Percentiles rank a stretch among this genome's conserved stretches.
These are phyloP conservation scores for Rhexocercosporidium sp. DNA, from an alignment of 2,329 filamentous ascomycete species.

Conservation along the genomic window DNA sequence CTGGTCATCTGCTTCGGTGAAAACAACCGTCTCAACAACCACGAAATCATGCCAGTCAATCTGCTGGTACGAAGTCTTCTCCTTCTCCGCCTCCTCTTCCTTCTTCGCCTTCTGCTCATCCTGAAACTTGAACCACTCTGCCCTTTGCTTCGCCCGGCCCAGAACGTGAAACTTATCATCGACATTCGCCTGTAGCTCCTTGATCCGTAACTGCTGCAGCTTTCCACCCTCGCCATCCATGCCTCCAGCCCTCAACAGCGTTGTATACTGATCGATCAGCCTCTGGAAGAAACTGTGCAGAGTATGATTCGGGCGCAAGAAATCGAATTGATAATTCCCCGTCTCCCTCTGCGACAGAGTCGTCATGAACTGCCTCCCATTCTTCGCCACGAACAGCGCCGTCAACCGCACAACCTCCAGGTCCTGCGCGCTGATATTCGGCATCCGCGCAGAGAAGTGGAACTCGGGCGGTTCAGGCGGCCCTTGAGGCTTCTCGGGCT, in stretches of 20 bases:
- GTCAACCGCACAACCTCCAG: constrained; percentile 76
- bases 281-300: constrained; percentile 95
- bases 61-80: constrained; percentile 76
- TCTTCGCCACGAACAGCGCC: constrained; percentile 90
- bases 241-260: constrained; percentile 71
- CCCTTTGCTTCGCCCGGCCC: constrained; percentile 80
- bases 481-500: constrained; percentile 73
- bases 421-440: constrained; percentile 95
- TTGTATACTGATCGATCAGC: constrained; percentile 91
- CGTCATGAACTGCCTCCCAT: constrained; percentile 91
- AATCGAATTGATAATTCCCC: constrained; percentile 94
- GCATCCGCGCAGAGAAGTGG: constrained; percentile 94
- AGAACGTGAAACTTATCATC: constrained; percentile 82
- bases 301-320: constrained; percentile 92
- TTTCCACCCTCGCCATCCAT: constrained; percentile 66
- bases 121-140: constrained; percentile 85
- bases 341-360: constrained; percentile 86
- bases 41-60: constrained; percentile 99
- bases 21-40: constrained; percentile 92
- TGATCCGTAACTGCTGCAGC: constrained; percentile 73
- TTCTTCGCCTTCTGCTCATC: constrained; percentile 86
- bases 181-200: constrained; percentile 75
- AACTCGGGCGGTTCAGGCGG: constrained; percentile 87
- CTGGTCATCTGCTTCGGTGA: constrained; percentile 86
- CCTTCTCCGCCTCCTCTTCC: constrained; percentile 84